phyloP scores from a whole-genome alignment of 257 asterid genomes.

The Salvia hispanica region DNA sequence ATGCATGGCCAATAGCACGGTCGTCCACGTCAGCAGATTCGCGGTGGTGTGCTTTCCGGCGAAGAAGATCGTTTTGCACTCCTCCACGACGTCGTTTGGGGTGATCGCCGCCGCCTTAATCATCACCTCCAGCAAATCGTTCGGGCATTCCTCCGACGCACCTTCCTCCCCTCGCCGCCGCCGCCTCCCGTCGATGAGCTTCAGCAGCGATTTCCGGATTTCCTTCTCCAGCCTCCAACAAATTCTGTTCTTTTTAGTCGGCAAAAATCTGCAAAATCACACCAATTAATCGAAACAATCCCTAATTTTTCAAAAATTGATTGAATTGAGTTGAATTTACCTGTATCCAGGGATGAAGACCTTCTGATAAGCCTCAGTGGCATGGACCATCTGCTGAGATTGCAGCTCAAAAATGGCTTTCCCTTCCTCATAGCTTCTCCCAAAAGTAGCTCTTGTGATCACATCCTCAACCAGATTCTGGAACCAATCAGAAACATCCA shows the following conservation, averaged over 20 bases:
- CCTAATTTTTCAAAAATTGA: too few species aligned
- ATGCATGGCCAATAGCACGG: slow-evolving; percentile 84
- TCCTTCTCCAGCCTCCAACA: slow-evolving; percentile 88
- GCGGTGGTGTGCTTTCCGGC: slow-evolving; percentile 91
- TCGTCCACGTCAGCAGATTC: slow-evolving; percentile 88
- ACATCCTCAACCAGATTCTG: slow-evolving; percentile 68
- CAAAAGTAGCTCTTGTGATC: slow-evolving; percentile 69
- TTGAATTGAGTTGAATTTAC: slow-evolving; percentile 36
- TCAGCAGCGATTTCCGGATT: slow-evolving; percentile 65
- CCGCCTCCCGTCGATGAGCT: slow-evolving; percentile 57
- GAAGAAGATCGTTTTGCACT: slow-evolving; percentile 89
- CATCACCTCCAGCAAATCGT: slow-evolving; percentile 81
- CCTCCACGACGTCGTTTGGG: slow-evolving; percentile 74
- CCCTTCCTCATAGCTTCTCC: slow-evolving; percentile 79
- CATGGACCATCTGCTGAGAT: slow-evolving; percentile 79
- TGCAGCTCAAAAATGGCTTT: slow-evolving; percentile 66
- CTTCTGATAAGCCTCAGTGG: slow-evolving; percentile 76
- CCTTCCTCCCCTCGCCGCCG: background rate
- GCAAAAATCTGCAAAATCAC: slow-evolving; percentile 56
- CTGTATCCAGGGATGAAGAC: slow-evolving; percentile 78
- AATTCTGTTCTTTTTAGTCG: slow-evolving; percentile 71
- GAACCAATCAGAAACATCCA: slow-evolving; percentile 74
- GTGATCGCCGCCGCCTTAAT: slow-evolving; percentile 52
- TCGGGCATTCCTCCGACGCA: slow-evolving; percentile 64
- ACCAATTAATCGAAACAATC: too few species aligned